Evolutionary conservation across 1,284 basidiomycete genomes (phyloP).

Genomic region (Rhizoctonia solani): DNA sequence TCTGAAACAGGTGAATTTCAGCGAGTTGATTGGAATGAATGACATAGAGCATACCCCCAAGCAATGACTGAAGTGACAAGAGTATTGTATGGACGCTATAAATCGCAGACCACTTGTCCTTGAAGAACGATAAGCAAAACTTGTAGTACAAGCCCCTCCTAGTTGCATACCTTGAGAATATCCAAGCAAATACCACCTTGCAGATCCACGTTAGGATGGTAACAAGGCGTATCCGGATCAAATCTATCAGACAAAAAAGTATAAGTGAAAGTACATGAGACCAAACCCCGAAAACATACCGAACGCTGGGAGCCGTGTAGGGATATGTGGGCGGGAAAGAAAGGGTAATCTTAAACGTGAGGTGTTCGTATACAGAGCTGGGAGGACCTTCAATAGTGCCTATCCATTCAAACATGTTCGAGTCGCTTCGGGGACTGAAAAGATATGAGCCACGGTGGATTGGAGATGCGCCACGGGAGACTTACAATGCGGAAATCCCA

Average conservation of each 20-base stretch:
- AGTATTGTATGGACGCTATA: slow-evolving; percentile 88
- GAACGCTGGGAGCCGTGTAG: slow-evolving; percentile 77
- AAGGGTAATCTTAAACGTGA: slow-evolving; percentile 79
- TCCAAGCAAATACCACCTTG: slow-evolving; percentile 78
- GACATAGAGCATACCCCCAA: slow-evolving; percentile 63
- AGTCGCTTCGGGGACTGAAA: slow-evolving; percentile 85
- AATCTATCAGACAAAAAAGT: slow-evolving; percentile 47
- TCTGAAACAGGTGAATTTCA: slow-evolving; percentile 52
- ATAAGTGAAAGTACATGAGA: not conserved
- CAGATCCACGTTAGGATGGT: slow-evolving; percentile 84
- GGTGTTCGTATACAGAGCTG: slow-evolving; percentile 74
- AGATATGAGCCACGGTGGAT: not conserved
- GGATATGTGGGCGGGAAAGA: slow-evolving; percentile 83
- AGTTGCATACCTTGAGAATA: slow-evolving; percentile 65
- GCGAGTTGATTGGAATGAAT: not conserved
- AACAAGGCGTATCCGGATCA: slow-evolving; percentile 70
- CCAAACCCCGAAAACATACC: slow-evolving; percentile 44
- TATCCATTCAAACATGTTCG: slow-evolving; percentile 81
- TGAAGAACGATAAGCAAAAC: slow-evolving; percentile 6
- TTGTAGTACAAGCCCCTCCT: not conserved
- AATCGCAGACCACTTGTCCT: slow-evolving; percentile 91
- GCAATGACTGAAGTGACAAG: slow-evolving; percentile 80
- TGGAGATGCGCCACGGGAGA: slow-evolving; percentile 35
- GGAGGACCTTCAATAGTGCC: slow-evolving; percentile 80
- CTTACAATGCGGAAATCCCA: slow-evolving; percentile 63